A percentile compares a stretch with the other conserved stretches of the same genome.
These are phyloP conservation scores for Citrus reticulata DNA, from an alignment of 345 rosid genomes.

Conservation along the genomic window DNA sequence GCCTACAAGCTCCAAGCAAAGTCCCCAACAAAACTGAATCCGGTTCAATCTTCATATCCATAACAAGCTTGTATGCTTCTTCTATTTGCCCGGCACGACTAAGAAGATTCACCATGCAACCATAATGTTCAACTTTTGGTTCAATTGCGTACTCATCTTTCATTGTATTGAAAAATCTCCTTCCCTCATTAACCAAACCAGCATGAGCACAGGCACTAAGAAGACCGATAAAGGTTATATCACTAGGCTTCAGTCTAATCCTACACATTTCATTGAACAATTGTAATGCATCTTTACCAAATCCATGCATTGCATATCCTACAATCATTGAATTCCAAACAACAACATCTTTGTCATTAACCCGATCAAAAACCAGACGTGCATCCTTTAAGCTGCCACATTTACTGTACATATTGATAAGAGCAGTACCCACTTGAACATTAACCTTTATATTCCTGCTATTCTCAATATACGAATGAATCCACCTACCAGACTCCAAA, in stretches of 20 bases:
- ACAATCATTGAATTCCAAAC: conserved; percentile 74
- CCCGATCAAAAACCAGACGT: conserved; percentile 38
- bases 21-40: conserved; percentile 71
- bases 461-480: conserved; percentile 49
- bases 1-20: conserved; percentile 64
- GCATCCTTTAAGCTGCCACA: conserved; percentile 81
- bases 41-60: conserved; percentile 43
- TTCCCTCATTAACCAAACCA: conserved; percentile 65
- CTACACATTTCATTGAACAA: conserved; percentile 47
- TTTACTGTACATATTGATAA: conserved; percentile 76
- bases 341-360: conserved; percentile 39
- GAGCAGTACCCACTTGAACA: conserved; percentile 45
- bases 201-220: conserved; percentile 72
- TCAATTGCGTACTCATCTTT: conserved; percentile 41
- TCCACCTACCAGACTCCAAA: conserved; percentile 68
- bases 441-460: conserved; percentile 27
- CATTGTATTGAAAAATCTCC: conserved; percentile 51
- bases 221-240: conserved; percentile 54
- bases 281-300: conserved; percentile 45
- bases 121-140: conserved; percentile 81
- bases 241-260: conserved; percentile 43
- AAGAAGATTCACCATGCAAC: conserved; percentile 69
- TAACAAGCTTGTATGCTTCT: conserved; percentile 45
- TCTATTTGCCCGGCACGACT: conserved; percentile 62
- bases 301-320: conserved; percentile 71